Percentiles rank a stretch among this genome's conserved stretches.
Evolutionary conservation across 352 stramenopile species (phyloP).

Genomic region (Plasmopara halstedii): DNA sequence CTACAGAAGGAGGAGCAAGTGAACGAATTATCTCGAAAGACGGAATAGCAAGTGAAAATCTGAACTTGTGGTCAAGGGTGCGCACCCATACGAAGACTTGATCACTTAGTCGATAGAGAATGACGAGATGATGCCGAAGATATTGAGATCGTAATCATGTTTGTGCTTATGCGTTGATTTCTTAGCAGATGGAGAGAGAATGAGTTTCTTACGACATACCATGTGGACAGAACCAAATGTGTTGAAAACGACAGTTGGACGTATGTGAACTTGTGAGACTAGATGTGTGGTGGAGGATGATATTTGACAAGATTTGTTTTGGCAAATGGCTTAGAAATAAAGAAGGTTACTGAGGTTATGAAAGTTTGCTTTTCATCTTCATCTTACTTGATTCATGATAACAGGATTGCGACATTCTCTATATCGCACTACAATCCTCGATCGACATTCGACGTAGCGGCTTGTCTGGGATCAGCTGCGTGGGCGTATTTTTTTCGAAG

Average conservation of each 20-base stretch:
- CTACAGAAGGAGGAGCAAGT: conserved; percentile 4
- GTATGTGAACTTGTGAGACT: too few species aligned
- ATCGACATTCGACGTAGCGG: too few species aligned
- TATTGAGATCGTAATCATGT: background rate
- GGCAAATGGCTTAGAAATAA: too few species aligned
- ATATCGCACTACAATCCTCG: background rate
- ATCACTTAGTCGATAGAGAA: conserved; percentile 16
- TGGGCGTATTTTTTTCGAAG: conserved; percentile 1
- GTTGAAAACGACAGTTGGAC: too few species aligned
- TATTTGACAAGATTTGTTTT: too few species aligned
- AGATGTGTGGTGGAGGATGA: too few species aligned
- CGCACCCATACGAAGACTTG: conserved; percentile 9
- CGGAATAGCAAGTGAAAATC: conserved; percentile 5
- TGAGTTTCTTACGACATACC: too few species aligned
- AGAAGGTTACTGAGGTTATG: background rate
- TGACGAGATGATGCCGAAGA: conserved; percentile 11
- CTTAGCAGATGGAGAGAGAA: too few species aligned
- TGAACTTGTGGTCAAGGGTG: conserved; percentile 21
- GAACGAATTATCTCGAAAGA: too few species aligned
- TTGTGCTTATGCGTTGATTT: too few species aligned
- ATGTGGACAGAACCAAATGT: too few species aligned
- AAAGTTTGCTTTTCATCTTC: background rate
- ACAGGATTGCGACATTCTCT: background rate
- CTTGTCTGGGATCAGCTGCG: too few species aligned
- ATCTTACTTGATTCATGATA: background rate